phyloP scores from a whole-genome alignment of 495 filamentous ascomycete genomes.

The Astrocystis sublimbata region DNA sequence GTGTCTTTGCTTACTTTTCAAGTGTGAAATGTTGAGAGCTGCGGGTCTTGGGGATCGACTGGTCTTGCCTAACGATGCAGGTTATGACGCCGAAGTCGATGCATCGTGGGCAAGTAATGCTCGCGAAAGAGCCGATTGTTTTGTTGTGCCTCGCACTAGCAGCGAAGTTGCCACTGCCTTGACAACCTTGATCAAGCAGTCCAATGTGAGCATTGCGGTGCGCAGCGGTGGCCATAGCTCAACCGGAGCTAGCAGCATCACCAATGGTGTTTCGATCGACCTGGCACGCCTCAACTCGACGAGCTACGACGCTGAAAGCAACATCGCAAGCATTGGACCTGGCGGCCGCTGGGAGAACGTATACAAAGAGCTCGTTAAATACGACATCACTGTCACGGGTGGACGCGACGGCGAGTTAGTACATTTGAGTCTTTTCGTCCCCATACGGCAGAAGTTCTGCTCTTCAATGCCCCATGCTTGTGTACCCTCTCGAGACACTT shows the following conservation, averaged over 20 bases:
- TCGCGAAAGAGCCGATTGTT: conserved; percentile 36
- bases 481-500: too few species aligned
- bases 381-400: conserved; percentile 39
- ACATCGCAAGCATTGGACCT: conserved; percentile 42
- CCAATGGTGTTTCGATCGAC: conserved; percentile 54
- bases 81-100: conserved; percentile 26
- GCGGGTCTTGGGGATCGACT: conserved; percentile 28
- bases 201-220: conserved; percentile 47
- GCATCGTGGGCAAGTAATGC: conserved; percentile 49
- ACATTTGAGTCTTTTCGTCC: too few species aligned
- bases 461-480: too few species aligned
- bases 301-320: conserved; percentile 39
- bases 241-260: conserved; percentile 39
- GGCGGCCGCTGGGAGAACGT: conserved; percentile 50
- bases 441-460: too few species aligned
- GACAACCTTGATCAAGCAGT: conserved; percentile 25
- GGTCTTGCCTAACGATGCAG: conserved; percentile 24
- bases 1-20: neutral
- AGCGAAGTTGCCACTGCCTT: conserved; percentile 41
- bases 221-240: conserved; percentile 50
- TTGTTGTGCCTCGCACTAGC: conserved; percentile 38
- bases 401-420: conserved; percentile 43
- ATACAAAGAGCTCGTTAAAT: conserved; percentile 38
- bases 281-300: conserved; percentile 46
- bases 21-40: conserved; percentile 28